A percentile compares a stretch with the other conserved stretches of the same genome.
Evolutionary conservation across 345 rosid genomes (phyloP).

Genomic region (Odontarrhena argentea): DNA sequence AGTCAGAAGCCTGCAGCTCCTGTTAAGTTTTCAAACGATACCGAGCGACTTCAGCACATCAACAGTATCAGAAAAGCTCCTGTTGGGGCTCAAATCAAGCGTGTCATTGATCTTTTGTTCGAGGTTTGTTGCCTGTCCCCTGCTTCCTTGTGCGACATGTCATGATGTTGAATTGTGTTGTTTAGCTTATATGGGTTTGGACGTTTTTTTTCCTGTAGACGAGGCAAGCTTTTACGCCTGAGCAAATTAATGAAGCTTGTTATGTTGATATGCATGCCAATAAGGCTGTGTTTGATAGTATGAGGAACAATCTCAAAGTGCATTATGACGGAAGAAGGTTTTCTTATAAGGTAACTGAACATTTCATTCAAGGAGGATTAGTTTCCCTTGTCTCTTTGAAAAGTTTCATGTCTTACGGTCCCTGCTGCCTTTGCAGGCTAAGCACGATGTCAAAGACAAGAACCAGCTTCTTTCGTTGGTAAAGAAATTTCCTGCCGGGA

Average conservation of each 20-base stretch:
- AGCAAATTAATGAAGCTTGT: slow-evolving; percentile 76
- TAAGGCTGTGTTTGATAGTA: slow-evolving; percentile 84
- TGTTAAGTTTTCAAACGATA: slow-evolving; percentile 71
- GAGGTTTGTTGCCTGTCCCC: slow-evolving; percentile 45
- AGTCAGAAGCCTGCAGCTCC: slow-evolving; percentile 52
- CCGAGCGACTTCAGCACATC: slow-evolving; percentile 68
- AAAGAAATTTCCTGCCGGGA: slow-evolving; percentile 62
- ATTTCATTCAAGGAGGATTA: slow-evolving; percentile 13
- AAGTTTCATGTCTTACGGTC: not conserved
- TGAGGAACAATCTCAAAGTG: slow-evolving; percentile 76
- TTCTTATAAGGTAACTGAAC: slow-evolving; percentile 73
- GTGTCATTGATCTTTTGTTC: slow-evolving; percentile 67
- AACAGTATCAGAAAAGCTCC: slow-evolving; percentile 67
- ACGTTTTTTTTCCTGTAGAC: slow-evolving; percentile 44
- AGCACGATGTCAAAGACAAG: slow-evolving; percentile 75
- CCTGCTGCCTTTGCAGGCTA: slow-evolving; percentile 49
- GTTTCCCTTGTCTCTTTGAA: not conserved
- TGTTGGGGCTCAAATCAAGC: slow-evolving; percentile 90
- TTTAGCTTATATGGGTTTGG: not conserved
- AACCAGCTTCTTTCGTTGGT: slow-evolving; percentile 61
- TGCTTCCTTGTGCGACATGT: not conserved
- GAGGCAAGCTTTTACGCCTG: slow-evolving; percentile 68
- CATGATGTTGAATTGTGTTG: not conserved
- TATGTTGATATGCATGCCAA: slow-evolving; percentile 68
- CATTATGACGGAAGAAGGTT: slow-evolving; percentile 74